A percentile compares a stretch with the other conserved stretches of the same genome.
Conservation (phyloP, 768 basidiomycete genomes). For the Mycena kentingensis region DNA sequence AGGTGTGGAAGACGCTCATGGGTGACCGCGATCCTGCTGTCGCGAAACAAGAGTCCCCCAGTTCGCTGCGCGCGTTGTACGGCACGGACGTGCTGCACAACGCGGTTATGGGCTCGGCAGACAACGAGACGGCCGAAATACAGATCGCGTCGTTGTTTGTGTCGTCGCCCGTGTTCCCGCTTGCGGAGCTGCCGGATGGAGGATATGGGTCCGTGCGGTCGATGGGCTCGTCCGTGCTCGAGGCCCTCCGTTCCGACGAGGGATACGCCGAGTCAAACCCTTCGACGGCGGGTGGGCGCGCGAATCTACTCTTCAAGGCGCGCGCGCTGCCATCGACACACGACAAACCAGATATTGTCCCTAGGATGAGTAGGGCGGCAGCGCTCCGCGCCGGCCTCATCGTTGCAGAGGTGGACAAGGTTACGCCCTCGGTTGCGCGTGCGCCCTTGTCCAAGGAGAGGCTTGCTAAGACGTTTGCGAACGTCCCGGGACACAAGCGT, state of each 20-base stretch:
- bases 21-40: slow-evolving; percentile 62
- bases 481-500: slow-evolving; percentile 84
- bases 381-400: slow-evolving; percentile 66
- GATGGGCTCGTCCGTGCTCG: slow-evolving; percentile 49
- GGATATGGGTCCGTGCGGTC: slow-evolving; percentile 45
- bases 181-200: slow-evolving; percentile 59
- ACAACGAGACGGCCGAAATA: slow-evolving; percentile 68
- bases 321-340: slow-evolving; percentile 66
- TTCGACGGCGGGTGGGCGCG: slow-evolving; percentile 47
- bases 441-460: slow-evolving; percentile 62
- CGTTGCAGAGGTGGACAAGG: slow-evolving; percentile 50
- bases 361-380: slow-evolving; percentile 75
- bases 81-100: slow-evolving; percentile 58
- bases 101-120: slow-evolving; percentile 73
- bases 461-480: slow-evolving; percentile 64
- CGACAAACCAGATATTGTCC: slow-evolving; percentile 66
- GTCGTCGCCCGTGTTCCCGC: slow-evolving; percentile 80
- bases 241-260: slow-evolving; percentile 46
- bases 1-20: slow-evolving; percentile 79
- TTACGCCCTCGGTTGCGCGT: slow-evolving; percentile 45
- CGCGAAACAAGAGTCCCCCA: slow-evolving; percentile 56
- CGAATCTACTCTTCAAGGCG: slow-evolving; percentile 62
- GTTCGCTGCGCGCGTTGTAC: slow-evolving; percentile 72
- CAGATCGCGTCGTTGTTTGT: slow-evolving; percentile 79
- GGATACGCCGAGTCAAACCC: slow-evolving; percentile 48